Conservation (phyloP, 345 rosid genomes). For the Salix viminalis region DNA sequence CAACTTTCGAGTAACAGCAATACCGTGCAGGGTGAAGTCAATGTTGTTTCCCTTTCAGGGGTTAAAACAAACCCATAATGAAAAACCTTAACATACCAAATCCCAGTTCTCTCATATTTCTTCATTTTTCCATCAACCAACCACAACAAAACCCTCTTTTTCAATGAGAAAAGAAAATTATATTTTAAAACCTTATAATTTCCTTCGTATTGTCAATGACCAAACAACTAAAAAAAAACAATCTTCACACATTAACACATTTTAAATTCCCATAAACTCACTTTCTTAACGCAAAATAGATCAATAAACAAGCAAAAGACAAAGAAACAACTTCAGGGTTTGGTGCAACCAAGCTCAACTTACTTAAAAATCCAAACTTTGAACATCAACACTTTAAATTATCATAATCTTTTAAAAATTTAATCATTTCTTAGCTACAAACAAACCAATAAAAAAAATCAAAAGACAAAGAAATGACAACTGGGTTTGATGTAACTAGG, state of each 20-base stretch:
- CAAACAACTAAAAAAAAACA: background rate
- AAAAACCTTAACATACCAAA: background rate
- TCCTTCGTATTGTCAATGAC: background rate
- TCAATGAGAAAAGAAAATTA: background rate
- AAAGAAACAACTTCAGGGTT: background rate
- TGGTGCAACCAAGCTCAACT: background rate
- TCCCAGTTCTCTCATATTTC: background rate
- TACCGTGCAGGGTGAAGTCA: background rate
- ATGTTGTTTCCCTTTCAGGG: background rate
- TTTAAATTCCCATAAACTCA: background rate
- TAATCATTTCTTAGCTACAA: conserved; percentile 2
- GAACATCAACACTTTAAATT: background rate
- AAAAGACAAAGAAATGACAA: background rate
- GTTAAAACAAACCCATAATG: background rate
- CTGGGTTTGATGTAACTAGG: background rate
- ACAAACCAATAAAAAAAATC: background rate
- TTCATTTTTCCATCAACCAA: conserved; percentile 2
- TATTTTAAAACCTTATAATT: background rate
- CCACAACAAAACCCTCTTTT: background rate
- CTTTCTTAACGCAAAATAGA: background rate
- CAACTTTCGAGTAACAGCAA: background rate
- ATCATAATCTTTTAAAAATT: background rate
- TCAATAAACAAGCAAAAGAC: background rate
- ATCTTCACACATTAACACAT: background rate
- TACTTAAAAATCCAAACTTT: background rate